Evolutionary conservation across 805 yeast genomes (phyloP), one percentile per base, ranked within the genome.

Genomic region (Candida railenensis): DNA sequence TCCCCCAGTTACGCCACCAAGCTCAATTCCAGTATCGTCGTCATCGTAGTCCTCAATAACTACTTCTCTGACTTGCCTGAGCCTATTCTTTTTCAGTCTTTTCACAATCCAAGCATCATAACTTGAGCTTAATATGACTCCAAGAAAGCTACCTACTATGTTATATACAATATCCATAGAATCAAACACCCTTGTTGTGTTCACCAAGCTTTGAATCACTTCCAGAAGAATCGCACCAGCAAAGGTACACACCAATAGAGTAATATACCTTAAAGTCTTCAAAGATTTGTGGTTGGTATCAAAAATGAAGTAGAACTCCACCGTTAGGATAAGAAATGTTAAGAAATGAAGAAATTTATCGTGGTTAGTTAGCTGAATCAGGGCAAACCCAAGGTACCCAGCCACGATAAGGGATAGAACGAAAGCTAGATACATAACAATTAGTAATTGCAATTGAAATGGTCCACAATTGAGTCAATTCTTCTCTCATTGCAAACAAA

Each of bases 281-380:
- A 66, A 47, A 2, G 71, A 57, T 32, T 58, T 59, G 43, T 53
- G 49, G 18, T 59, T 58, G 5, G 70, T 57, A 33, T 78, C 76
- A 40, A 76, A 57, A 2, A 74, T 51, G 58, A 71, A 74, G 49
- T 73, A 74, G 54, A 81, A 78, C 40, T 81, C 69, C 22, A 62
- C 58, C 0, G 86, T 76, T 11, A 81, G 68, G 0, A 73, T 47
- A 40, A 69, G 55, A 55, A 82, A 82, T 4, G 73, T 74, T 3
- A 53, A 8, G 44, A 76, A 76, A 57, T 82, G 87, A 1, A 77
- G 56, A 11, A 68, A 28, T 58, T 82, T 82, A 54, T 82, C 87
- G 56, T 80, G 67, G 7, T 60, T 59, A 9, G 14, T 21, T 18
- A 80, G 53, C 0, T 70, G 68, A 2, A 80, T 55, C 62, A 63